A percentile compares a stretch with the other conserved stretches of the same genome.
phyloP scores from a whole-genome alignment of 352 stramenopile species.

The Phytophthora melonis region DNA sequence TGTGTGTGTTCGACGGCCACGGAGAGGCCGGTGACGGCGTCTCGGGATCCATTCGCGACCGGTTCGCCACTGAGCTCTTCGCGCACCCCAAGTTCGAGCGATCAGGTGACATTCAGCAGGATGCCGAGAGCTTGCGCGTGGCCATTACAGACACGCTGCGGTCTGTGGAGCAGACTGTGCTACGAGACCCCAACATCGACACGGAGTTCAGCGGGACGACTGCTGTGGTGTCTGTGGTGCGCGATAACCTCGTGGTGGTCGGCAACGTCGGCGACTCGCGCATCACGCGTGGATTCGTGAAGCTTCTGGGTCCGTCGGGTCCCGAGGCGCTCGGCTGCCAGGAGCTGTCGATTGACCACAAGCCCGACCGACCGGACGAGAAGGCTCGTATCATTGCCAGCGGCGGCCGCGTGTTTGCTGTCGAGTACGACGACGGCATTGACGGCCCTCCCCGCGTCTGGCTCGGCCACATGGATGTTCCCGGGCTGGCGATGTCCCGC shows the following conservation, averaged over 20 bases:
- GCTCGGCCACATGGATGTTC: conserved; percentile 98
- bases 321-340: conserved; percentile 53
- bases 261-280: conserved; percentile 98
- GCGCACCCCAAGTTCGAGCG: conserved; percentile 86
- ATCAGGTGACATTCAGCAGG: conserved; percentile 59
- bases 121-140: conserved; percentile 65
- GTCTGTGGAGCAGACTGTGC: conserved; percentile 81
- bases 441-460: conserved; percentile 98
- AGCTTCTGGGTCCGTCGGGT: conserved; percentile 29
- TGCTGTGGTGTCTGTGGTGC: conserved; percentile 76
- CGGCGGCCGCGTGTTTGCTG: conserved; percentile 97
- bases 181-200: conserved; percentile 93
- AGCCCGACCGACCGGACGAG: conserved; percentile 96
- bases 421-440: conserved; percentile 99
- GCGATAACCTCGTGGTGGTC: conserved; percentile 89
- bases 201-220: conserved; percentile 94
- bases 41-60: conserved; percentile 89
- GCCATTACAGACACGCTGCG: conserved; percentile 67
- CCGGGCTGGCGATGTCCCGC: conserved; percentile 97
- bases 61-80: conserved; percentile 92
- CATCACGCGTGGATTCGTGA: conserved; percentile 89
- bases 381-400: conserved; percentile 95
- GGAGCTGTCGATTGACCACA: conserved; percentile 98
- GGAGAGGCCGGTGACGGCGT: conserved; percentile 96
- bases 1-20: conserved; percentile 97